These are phyloP conservation scores for Aspergillus heteromorphus DNA, from an alignment of 495 filamentous ascomycete genomes.

Conservation along the genomic window DNA sequence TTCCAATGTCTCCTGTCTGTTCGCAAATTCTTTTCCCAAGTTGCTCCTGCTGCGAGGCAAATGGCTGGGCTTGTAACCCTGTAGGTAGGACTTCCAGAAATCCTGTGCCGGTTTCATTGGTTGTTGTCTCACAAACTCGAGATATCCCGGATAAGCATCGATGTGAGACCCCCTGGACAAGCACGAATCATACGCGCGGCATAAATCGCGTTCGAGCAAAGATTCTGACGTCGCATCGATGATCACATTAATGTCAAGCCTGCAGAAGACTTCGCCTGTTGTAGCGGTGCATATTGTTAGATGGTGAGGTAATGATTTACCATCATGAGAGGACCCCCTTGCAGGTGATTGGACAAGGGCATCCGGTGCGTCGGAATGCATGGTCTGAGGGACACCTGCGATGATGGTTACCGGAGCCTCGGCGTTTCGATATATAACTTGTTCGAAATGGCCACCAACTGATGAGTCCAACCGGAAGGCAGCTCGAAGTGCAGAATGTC, in stretches of 20 bases:
- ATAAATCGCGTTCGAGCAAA: constrained; percentile 25
- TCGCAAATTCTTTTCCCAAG: neutral
- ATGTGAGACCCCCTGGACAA: constrained; percentile 15
- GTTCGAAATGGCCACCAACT: constrained; percentile 27
- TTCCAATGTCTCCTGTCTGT: neutral
- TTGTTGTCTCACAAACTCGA: constrained; percentile 26
- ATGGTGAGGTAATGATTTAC: constrained; percentile 25
- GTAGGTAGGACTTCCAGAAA: constrained; percentile 42
- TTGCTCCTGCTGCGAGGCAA: constrained; percentile 30
- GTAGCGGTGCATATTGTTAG: constrained; percentile 23
- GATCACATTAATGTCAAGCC: constrained; percentile 41
- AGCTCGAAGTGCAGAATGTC: constrained; percentile 34
- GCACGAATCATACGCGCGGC: constrained; percentile 29
- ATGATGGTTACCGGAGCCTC: neutral
- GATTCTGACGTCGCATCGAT: constrained; percentile 29
- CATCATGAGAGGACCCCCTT: constrained; percentile 6
- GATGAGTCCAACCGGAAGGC: constrained; percentile 28
- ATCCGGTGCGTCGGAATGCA: neutral
- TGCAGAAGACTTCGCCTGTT: constrained; percentile 25
- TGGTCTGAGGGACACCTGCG: neutral
- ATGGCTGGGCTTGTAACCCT: constrained; percentile 34
- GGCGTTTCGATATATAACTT: constrained; percentile 28
- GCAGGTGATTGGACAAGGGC: neutral
- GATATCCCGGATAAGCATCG: constrained; percentile 25
- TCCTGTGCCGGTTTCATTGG: constrained; percentile 24